Conservation (phyloP, 106 monocot species). For the Apostasia ramifera region DNA sequence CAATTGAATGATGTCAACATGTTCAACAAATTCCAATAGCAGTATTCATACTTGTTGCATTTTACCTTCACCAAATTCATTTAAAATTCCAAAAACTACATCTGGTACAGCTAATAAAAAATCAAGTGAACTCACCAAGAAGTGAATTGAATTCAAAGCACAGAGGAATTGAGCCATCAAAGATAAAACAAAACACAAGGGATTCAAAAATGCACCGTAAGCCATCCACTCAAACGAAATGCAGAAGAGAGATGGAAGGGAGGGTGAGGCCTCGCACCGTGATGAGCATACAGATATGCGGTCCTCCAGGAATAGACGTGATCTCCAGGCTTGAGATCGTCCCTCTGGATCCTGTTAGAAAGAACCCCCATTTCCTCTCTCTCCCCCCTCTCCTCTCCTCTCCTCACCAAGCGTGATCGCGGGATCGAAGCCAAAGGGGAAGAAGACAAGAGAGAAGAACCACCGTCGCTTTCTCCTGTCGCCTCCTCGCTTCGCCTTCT, state of each 20-base stretch:
- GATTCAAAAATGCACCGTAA: not conserved
- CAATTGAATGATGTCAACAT: too few species aligned
- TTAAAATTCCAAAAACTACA: too few species aligned
- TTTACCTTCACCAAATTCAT: too few species aligned
- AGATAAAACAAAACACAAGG: not conserved
- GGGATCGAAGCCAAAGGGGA: not conserved
- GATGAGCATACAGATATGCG: slow-evolving; percentile 68
- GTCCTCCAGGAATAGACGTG: slow-evolving; percentile 75
- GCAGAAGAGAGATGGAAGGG: not conserved
- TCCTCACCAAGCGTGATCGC: not conserved
- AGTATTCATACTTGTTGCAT: too few species aligned
- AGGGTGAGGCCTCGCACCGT: slow-evolving; percentile 21
- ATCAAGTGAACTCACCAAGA: too few species aligned
- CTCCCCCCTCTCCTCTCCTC: not conserved
- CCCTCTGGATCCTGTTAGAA: slow-evolving; percentile 40
- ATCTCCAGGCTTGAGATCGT: slow-evolving; percentile 55
- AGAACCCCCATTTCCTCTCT: slow-evolving; percentile 34
- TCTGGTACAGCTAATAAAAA: too few species aligned
- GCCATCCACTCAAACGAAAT: not conserved
- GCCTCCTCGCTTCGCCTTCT: not conserved
- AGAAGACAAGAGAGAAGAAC: not conserved
- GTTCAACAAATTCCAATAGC: too few species aligned
- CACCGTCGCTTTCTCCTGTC: not conserved
- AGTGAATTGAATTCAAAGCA: too few species aligned
- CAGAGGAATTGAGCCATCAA: too few species aligned